Base-by-base conservation (phyloP, 2,329 filamentous ascomycete species). In the Fusarium fujikuroi region DNA sequence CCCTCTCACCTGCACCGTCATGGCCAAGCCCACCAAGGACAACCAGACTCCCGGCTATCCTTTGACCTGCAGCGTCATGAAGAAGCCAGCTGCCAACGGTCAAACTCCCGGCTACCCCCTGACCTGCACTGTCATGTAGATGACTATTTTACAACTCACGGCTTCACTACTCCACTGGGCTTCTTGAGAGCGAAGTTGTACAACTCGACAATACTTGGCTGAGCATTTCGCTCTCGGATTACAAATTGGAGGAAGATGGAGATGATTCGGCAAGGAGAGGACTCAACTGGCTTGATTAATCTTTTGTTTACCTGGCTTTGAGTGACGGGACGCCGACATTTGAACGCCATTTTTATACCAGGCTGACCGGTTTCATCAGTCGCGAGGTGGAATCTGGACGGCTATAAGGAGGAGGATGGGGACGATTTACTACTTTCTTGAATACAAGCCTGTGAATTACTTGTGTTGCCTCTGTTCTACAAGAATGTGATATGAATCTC, bases 111-210 rank as follows among this genome's bases (percentile, higher is more conserved):
- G 75, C 65, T 78, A 77, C 64, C 76, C 74, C 46, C 71, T 80
- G 30, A 77, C 79, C 60, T 83, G 81, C 72, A 75, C 68, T 36
- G 61, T 82, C 75, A 82, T 82, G 81, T 83, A 81, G 80, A 76
- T 43, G 28, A 19, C 56, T 23, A 57, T 53, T 44, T 53, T 42
- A 44, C 56, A 40, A n/a, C 10, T 18, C 34, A 54, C 34, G 34
- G 19, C 19, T 39, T 42, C 42, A 40, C n/a, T 8, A 49, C 44
- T 37, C 47, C 49, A 25, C 28, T 37, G 58, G 44, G 60, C 44
- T 23, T 23, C 46, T 49, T 68, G 63, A 47, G 44, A 58, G 56
- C 56, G 46, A 58, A 58, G 19, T 64, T 43, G 39, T 44, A 53
- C 50, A 58, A 64, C 9, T 16, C 25, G 10, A 40, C 44, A 42